Evolutionary conservation across 208 protist genomes (phyloP).

Genomic region (Acanthamoeba sp.): DNA sequence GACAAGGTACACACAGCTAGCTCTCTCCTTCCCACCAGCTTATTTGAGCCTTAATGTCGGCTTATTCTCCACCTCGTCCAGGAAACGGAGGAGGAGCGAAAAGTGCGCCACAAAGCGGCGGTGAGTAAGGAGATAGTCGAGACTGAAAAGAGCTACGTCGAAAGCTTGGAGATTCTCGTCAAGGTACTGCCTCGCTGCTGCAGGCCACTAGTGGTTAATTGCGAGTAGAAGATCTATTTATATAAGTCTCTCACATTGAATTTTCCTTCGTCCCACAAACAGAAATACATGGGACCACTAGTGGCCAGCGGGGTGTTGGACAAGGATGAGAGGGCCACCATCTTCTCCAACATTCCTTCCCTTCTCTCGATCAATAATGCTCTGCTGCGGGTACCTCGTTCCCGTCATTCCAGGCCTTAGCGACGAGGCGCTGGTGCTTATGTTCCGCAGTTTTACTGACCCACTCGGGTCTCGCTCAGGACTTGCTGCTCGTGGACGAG

Average conservation of each 20-base stretch:
- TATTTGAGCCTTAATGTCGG: no score
- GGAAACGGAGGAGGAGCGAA: conserved; percentile 61
- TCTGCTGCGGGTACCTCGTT: neutral
- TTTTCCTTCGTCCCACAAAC: neutral
- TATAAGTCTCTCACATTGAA: neutral
- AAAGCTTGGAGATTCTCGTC: conserved; percentile 3
- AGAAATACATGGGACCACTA: conserved; percentile 52
- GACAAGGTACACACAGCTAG: no score
- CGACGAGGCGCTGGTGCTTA: neutral
- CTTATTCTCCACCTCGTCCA: neutral
- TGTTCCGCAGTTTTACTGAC: neutral
- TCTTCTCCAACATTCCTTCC: conserved; percentile 42
- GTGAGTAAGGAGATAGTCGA: conserved; percentile 48
- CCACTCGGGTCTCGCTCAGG: neutral
- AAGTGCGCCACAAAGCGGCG: neutral
- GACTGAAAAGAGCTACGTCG: conserved; percentile 51
- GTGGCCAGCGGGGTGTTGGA: conserved; percentile 34
- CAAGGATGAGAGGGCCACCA: neutral
- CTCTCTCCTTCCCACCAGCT: no score
- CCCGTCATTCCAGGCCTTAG: neutral
- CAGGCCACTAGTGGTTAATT: no score
- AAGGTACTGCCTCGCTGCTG: neutral
- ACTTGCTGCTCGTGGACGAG: conserved; percentile 9
- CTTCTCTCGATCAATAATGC: conserved; percentile 7
- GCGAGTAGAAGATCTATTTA: no score